phyloP scores from a whole-genome alignment of 2,329 filamentous ascomycete species.

The Venturiaceae sp. region DNA sequence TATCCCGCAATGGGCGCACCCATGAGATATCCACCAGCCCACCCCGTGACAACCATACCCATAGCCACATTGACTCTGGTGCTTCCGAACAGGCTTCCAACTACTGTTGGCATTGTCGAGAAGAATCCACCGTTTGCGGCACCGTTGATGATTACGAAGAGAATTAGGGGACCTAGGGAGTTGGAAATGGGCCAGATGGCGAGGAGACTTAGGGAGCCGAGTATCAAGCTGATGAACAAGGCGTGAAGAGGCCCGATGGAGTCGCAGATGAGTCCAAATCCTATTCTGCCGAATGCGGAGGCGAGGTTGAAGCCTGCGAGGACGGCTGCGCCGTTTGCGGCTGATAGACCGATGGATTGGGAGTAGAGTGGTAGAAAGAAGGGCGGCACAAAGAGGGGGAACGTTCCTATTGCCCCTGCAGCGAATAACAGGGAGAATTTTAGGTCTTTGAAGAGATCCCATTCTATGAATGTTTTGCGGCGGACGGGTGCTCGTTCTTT shows the following conservation, averaged over 20 bases:
- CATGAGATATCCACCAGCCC: constrained; percentile 52
- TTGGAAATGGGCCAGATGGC: constrained; percentile 51
- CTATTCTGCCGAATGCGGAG: constrained; percentile 47
- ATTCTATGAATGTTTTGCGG: constrained; percentile 37
- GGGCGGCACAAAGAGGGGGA: constrained; percentile 50
- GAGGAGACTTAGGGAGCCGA: constrained; percentile 49
- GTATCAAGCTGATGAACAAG: constrained; percentile 38
- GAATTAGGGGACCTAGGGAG: constrained; percentile 41
- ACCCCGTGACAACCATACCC: constrained; percentile 53
- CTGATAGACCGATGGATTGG: constrained; percentile 43
- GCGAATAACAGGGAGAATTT: constrained; percentile 45
- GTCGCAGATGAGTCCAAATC: constrained; percentile 46
- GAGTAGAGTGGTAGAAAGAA: constrained; percentile 52
- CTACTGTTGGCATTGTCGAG: constrained; percentile 52
- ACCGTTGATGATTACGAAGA: constrained; percentile 52
- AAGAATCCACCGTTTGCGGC: constrained; percentile 55
- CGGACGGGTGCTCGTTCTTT: constrained; percentile 35
- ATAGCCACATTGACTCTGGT: constrained; percentile 46
- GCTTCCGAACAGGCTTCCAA: constrained; percentile 49
- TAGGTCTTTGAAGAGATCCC: constrained; percentile 41
- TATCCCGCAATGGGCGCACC: constrained; percentile 52
- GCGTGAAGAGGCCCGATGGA: constrained; percentile 46
- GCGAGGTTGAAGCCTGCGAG: constrained; percentile 53
- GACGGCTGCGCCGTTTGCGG: constrained; percentile 44
- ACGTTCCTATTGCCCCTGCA: constrained; percentile 46